Evolutionary conservation across 2,329 filamentous ascomycete genomes (phyloP).

Genomic region (Canariomyces notabilis): DNA sequence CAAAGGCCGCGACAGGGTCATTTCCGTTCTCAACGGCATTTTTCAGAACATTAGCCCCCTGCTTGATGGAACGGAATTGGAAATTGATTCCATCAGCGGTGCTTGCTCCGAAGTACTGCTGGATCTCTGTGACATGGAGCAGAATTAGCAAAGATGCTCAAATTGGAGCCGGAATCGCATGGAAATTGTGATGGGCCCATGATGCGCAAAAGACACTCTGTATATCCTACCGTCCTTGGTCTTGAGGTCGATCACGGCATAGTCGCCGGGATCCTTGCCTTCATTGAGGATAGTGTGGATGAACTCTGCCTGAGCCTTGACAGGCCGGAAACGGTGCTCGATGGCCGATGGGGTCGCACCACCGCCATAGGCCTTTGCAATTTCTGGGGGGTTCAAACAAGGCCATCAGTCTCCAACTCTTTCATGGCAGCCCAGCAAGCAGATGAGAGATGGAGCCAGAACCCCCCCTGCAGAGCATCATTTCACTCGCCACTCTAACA

Average conservation of each 20-base stretch:
- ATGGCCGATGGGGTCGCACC: constrained; percentile 37
- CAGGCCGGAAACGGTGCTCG: constrained; percentile 48
- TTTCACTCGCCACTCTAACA: constrained; percentile 6
- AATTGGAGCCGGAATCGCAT: too few species aligned
- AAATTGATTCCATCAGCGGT: constrained; percentile 55
- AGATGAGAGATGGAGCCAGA: not conserved
- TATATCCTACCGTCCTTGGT: constrained; percentile 12
- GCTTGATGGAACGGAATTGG: constrained; percentile 54
- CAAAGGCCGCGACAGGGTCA: constrained; percentile 41
- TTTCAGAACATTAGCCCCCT: constrained; percentile 45
- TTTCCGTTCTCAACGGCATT: constrained; percentile 40
- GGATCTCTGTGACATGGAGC: constrained; percentile 43
- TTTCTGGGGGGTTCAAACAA: constrained; percentile 35
- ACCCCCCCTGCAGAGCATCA: not conserved
- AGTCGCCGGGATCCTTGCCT: constrained; percentile 40
- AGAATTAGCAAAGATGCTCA: not conserved
- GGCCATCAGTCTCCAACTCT: constrained; percentile 16
- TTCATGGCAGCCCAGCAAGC: not conserved
- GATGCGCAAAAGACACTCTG: not conserved
- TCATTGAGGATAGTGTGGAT: constrained; percentile 33
- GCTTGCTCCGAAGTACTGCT: constrained; percentile 55
- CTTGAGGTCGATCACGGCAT: constrained; percentile 37
- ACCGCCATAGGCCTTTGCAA: constrained; percentile 33
- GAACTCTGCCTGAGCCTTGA: constrained; percentile 39
- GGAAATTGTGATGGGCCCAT: not conserved